phyloP scores from a whole-genome alignment of 2,329 filamentous ascomycete genomes.

The Diaporthe sp. region DNA sequence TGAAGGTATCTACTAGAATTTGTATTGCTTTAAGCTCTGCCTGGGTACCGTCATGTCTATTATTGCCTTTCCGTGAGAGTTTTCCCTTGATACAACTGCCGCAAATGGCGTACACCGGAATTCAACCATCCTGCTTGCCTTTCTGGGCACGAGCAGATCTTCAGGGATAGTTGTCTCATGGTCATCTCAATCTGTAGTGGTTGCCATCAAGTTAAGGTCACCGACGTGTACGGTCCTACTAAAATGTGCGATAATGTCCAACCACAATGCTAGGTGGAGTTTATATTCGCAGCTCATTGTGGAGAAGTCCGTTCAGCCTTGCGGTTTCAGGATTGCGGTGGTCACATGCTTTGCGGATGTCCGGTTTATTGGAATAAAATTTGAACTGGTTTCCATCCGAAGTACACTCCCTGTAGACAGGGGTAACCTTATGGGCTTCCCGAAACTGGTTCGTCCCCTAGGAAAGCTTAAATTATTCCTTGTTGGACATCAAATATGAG shows the following conservation, averaged over 20 bases:
- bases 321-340: not conserved
- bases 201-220: not conserved
- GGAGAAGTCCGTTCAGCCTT: not conserved
- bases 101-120: not conserved
- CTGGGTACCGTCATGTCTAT: not conserved
- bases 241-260: not conserved
- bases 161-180: not conserved
- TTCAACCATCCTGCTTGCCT: not conserved
- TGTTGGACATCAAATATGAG: not conserved
- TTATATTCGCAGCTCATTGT: not conserved
- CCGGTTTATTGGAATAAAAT: not conserved
- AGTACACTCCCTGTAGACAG: not conserved
- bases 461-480: not conserved
- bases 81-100: not conserved
- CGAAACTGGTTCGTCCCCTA: not conserved
- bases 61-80: not conserved
- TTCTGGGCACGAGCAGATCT: not conserved
- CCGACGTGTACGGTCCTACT: not conserved
- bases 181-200: not conserved
- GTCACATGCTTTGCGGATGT: not conserved
- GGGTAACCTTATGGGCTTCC: conserved; percentile 2
- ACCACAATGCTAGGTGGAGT: not conserved
- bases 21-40: not conserved
- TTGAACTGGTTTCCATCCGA: not conserved
- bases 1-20: not conserved